These are phyloP conservation scores for Vitis labrusca DNA, from an alignment of 164 flowering plant species.

Conservation along the genomic window DNA sequence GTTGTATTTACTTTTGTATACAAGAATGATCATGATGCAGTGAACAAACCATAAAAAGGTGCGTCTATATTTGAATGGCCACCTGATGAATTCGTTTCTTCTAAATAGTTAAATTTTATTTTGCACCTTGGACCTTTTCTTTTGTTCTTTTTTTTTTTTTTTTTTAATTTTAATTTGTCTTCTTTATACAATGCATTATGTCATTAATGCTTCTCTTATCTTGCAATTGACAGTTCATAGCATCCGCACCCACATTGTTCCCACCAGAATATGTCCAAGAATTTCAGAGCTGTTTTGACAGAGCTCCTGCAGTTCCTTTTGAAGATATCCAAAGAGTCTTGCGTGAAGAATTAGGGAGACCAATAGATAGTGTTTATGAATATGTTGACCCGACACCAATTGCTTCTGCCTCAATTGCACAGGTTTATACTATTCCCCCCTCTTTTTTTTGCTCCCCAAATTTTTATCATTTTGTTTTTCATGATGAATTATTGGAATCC, in stretches of 20 bases:
- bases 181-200: background rate
- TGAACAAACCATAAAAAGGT: background rate
- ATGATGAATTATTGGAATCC: background rate
- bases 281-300: constrained; percentile 91
- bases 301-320: constrained; percentile 85
- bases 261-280: constrained; percentile 89
- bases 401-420: constrained; percentile 98
- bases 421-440: constrained; percentile 38
- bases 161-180: background rate
- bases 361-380: constrained; percentile 84
- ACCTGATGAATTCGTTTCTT: background rate
- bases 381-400: constrained; percentile 89
- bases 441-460: background rate
- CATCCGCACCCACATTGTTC: constrained; percentile 92
- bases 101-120: background rate
- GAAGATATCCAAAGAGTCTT: constrained; percentile 66
- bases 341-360: constrained; percentile 71
- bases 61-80: background rate
- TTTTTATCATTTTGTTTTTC: background rate
- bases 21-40: background rate
- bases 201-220: background rate
- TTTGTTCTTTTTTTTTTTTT: background rate
- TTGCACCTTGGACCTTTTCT: background rate
- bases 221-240: constrained; percentile 65
- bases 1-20: background rate